Conservation (phyloP, 129 eudicot species). For the Dittrichia graveolens region DNA sequence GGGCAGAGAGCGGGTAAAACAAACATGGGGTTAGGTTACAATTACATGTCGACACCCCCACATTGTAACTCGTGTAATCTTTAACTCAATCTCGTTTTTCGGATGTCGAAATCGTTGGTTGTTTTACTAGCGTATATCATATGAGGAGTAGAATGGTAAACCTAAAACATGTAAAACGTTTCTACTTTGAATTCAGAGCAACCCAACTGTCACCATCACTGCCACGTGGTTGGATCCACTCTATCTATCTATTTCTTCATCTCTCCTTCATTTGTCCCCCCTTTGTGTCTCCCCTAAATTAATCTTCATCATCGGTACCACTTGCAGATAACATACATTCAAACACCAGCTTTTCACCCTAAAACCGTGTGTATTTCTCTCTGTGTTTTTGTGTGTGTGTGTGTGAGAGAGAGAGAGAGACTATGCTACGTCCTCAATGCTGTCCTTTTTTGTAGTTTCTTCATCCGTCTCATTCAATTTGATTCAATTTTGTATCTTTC, state of each 20-base stretch:
- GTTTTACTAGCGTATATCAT: too few relatives aligned
- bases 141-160: too few relatives aligned
- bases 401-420: slow-evolving; percentile 3
- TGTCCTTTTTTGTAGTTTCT: neutral
- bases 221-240: slow-evolving; percentile 41
- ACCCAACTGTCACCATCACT: slow-evolving; percentile 14
- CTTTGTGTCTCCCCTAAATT: slow-evolving; percentile 30
- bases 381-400: neutral
- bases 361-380: slow-evolving; percentile 5
- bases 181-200: slow-evolving; percentile 16
- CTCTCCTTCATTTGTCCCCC: slow-evolving; percentile 14
- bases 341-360: slow-evolving; percentile 1
- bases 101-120: too few relatives aligned
- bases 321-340: slow-evolving; percentile 11
- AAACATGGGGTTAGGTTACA: too few relatives aligned
- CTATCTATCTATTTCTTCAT: slow-evolving; percentile 15
- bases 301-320: slow-evolving; percentile 17
- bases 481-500: slow-evolving; percentile 7
- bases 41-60: too few relatives aligned
- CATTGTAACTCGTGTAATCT: too few relatives aligned
- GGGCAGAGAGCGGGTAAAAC: too few relatives aligned
- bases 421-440: neutral
- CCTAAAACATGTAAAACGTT: too few relatives aligned
- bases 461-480: neutral
- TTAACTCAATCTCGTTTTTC: too few relatives aligned